A percentile compares a stretch with the other conserved stretches of the same genome.
phyloP scores from a whole-genome alignment of 2,329 filamentous ascomycete genomes.

The Colletotrichum higginsianum region DNA sequence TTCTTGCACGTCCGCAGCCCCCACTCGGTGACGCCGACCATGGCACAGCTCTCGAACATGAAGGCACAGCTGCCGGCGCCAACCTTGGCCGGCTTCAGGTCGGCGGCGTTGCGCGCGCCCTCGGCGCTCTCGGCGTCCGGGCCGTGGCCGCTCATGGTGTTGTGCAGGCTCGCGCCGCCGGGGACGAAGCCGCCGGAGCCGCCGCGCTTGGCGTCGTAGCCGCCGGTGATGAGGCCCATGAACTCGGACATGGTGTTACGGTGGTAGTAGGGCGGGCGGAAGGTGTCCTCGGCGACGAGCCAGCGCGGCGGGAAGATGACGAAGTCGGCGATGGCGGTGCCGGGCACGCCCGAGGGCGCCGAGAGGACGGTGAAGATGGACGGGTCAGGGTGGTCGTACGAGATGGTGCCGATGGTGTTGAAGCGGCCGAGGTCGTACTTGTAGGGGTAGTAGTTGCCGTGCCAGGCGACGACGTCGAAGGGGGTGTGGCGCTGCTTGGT shows the following conservation, averaged over 20 bases:
- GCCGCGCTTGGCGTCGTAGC: constrained; percentile 75
- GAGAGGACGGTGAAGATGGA: constrained; percentile 83
- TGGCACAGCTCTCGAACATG: constrained; percentile 79
- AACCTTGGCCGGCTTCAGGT: constrained; percentile 70
- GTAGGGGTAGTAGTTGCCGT: constrained; percentile 84
- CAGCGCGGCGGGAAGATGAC: constrained; percentile 81
- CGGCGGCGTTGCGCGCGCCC: constrained; percentile 68
- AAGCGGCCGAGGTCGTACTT: constrained; percentile 87
- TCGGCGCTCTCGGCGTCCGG: constrained; percentile 72
- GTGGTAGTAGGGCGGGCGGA: constrained; percentile 81
- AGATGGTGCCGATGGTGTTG: constrained; percentile 80
- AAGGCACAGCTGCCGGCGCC: constrained; percentile 75
- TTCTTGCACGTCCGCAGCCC: constrained; percentile 72
- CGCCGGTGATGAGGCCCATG: constrained; percentile 72
- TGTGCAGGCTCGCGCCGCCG: constrained; percentile 75
- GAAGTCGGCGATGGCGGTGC: constrained; percentile 79
- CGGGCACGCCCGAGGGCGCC: constrained; percentile 71
- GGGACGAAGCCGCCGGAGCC: constrained; percentile 68
- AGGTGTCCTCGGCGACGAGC: constrained; percentile 79
- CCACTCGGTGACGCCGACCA: constrained; percentile 82
- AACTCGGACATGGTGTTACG: constrained; percentile 78
- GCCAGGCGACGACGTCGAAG: constrained; percentile 86
- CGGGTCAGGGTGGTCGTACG: constrained; percentile 84
- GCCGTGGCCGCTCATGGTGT: constrained; percentile 79
- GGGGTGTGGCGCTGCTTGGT: constrained; percentile 79